These are phyloP conservation scores for Phaffia rhodozyma DNA, from an alignment of 1,284 basidiomycete species.

Conservation along the genomic window DNA sequence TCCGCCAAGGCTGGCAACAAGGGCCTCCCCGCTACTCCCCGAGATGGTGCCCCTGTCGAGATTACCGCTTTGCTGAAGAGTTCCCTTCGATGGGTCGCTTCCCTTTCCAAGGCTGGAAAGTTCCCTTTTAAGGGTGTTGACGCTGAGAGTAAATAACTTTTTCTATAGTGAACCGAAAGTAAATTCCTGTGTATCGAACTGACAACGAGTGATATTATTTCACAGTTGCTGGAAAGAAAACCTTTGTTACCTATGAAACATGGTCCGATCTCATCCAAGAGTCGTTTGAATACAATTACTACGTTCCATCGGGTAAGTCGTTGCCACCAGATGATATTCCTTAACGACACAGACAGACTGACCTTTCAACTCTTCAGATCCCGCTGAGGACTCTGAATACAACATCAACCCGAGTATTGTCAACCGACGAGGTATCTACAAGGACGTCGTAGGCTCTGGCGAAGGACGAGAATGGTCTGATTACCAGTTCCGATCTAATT, in stretches of 20 bases:
- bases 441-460: slow-evolving; percentile 89
- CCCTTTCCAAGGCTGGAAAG: slow-evolving; percentile 50
- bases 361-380: slow-evolving; percentile 40
- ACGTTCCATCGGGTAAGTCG: slow-evolving; percentile 61
- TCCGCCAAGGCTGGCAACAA: slow-evolving; percentile 82
- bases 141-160: slow-evolving; percentile 51
- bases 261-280: slow-evolving; percentile 76
- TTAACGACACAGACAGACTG: no score
- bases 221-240: slow-evolving; percentile 58
- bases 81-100: slow-evolving; percentile 75
- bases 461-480: slow-evolving; percentile 82
- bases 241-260: slow-evolving; percentile 71
- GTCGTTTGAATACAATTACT: slow-evolving; percentile 84
- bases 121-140: slow-evolving; percentile 88
- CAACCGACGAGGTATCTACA: slow-evolving; percentile 92
- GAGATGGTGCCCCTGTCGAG: slow-evolving; percentile 91
- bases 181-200: slow-evolving; percentile 1
- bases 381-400: slow-evolving; percentile 59
- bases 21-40: slow-evolving; percentile 82
- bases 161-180: background rate
- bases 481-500: slow-evolving; percentile 88
- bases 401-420: slow-evolving; percentile 58
- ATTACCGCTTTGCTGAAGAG: slow-evolving; percentile 90
- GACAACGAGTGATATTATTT: background rate
- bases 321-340: background rate